Percentiles rank a stretch among this genome's conserved stretches.
Conservation (phyloP, 768 basidiomycete genomes). For the Paxillus ammoniavirescens region DNA sequence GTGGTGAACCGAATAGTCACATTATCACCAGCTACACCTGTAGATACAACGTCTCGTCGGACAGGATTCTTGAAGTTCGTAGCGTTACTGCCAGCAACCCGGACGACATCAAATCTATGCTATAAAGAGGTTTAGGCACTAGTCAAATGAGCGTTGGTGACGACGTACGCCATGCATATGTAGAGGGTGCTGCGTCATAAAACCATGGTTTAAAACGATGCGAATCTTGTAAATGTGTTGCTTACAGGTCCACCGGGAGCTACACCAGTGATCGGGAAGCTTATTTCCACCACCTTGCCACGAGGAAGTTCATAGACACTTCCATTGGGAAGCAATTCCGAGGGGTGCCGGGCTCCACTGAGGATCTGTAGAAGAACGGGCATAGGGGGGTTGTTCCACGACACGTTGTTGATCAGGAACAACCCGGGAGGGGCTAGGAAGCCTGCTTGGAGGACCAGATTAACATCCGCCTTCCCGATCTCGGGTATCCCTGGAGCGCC, state of each 20-base stretch:
- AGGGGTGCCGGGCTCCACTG: conserved; percentile 46
- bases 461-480: conserved; percentile 41
- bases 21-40: conserved; percentile 35
- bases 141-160: not conserved
- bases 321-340: conserved; percentile 49
- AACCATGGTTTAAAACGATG: not conserved
- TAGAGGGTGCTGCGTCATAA: conserved; percentile 34
- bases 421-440: not conserved
- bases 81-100: conserved; percentile 16
- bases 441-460: conserved; percentile 22
- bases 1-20: conserved; percentile 60
- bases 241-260: conserved; percentile 32
- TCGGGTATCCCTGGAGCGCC: conserved; percentile 38
- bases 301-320: conserved; percentile 45
- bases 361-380: conserved; percentile 62
- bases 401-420: conserved; percentile 26
- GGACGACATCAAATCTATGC: conserved; percentile 39
- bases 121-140: conserved; percentile 2
- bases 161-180: conserved; percentile 41
- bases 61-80: conserved; percentile 39
- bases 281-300: conserved; percentile 46
- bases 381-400: conserved; percentile 39
- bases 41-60: conserved; percentile 32
- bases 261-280: conserved; percentile 35
- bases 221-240: not conserved